These are phyloP conservation scores for Cinnamomum chago DNA, from an alignment of 164 flowering plant genomes.

Conservation along the genomic window DNA sequence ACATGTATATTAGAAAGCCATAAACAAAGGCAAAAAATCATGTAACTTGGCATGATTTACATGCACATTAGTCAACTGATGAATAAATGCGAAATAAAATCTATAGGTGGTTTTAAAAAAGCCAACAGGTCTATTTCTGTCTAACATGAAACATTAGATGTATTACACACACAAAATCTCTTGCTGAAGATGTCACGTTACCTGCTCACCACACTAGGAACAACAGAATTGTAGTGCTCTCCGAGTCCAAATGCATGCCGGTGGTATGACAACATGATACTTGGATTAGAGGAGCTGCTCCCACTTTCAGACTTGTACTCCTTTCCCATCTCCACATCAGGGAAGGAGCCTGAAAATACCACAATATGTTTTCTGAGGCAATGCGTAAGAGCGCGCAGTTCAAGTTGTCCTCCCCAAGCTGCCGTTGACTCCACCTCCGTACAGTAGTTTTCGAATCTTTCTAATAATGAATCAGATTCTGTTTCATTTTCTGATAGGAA, in stretches of 20 bases:
- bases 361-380: constrained; percentile 71
- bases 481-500: constrained; percentile 57
- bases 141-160: background rate
- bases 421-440: constrained; percentile 81
- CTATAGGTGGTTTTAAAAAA: background rate
- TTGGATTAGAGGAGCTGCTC: constrained; percentile 26
- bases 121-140: background rate
- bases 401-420: constrained; percentile 97
- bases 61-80: background rate
- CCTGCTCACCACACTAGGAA: constrained; percentile 32
- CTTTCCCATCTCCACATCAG: constrained; percentile 97
- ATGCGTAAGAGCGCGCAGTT: constrained; percentile 86
- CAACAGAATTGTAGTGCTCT: constrained; percentile 92
- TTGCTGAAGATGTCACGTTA: constrained; percentile 3
- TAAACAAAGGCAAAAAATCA: background rate
- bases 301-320: constrained; percentile 53
- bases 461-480: constrained; percentile 43
- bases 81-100: background rate
- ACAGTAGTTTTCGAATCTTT: constrained; percentile 72
- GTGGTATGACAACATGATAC: constrained; percentile 74
- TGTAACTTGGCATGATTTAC: background rate
- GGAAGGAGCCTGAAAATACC: constrained; percentile 84
- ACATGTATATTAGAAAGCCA: background rate
- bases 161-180: background rate
- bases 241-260: constrained; percentile 92